These are phyloP conservation scores for Viridothelium virens DNA, from an alignment of 495 filamentous ascomycete genomes.

Conservation along the genomic window DNA sequence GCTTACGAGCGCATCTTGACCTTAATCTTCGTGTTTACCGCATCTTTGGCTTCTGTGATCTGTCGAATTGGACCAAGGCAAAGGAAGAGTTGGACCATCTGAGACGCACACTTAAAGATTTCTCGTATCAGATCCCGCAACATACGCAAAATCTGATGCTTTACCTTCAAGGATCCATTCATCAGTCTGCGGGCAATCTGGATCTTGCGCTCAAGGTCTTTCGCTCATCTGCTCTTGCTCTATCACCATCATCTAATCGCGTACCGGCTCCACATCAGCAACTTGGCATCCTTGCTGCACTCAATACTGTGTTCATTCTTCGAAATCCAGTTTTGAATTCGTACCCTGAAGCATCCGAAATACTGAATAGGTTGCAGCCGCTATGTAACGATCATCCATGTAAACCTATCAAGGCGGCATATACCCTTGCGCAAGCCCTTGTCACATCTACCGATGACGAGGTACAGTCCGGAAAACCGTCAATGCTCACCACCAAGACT, in stretches of 20 bases:
- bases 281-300: constrained; percentile 57
- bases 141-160: constrained; percentile 39
- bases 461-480: constrained; percentile 22
- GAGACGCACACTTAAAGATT: constrained; percentile 27
- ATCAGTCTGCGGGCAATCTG: constrained; percentile 70
- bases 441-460: constrained; percentile 41
- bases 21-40: constrained; percentile 53
- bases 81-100: background rate
- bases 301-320: constrained; percentile 79
- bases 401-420: constrained; percentile 67
- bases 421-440: constrained; percentile 66
- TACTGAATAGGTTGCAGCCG: constrained; percentile 59
- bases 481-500: constrained; percentile 67
- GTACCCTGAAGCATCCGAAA: constrained; percentile 38
- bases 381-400: constrained; percentile 61
- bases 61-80: constrained; percentile 52
- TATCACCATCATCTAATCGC: constrained; percentile 22
- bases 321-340: constrained; percentile 52
- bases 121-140: constrained; percentile 36
- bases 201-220: constrained; percentile 58
- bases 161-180: constrained; percentile 69
- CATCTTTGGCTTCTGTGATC: constrained; percentile 50
- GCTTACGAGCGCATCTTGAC: constrained; percentile 47
- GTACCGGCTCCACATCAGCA: constrained; percentile 29
- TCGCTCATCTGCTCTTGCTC: constrained; percentile 49